Base-by-base conservation (phyloP, 768 basidiomycete species). In the Amanita thiersii region DNA sequence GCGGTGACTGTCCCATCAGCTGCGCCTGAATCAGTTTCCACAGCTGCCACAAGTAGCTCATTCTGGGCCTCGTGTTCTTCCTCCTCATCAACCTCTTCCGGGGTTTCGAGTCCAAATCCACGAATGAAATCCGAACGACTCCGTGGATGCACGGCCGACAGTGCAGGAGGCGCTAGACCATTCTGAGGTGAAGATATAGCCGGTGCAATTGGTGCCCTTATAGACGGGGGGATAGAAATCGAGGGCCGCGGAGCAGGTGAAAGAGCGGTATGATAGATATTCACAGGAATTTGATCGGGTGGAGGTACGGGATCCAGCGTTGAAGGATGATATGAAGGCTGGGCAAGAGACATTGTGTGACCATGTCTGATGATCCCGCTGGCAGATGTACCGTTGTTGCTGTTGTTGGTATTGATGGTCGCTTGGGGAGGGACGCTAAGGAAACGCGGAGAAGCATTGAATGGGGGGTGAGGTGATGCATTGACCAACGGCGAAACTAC, bases 71-170 rank as follows among this genome's bases (percentile, higher is more conserved):
- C 56, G 12, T 56, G 64, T 37, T 73, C 70, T 37, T 72, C 74
- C 45, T 68, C 70, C 30, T 73, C 73, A 50, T 86, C 85, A 26
- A 73, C 79, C 52, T 87, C 86, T 45, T 85, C 79, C 2, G 85
- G 79, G 44, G 79, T 75, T 47, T 90, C 86, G 43, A 91, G 54
- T 8, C 87, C 86, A 60, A 90, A 91, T 4, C 87, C 87, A 46
- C 81, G 72, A 37, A 63, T 60, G 54, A 89, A 91, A 57, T 91
- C 86, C 3, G 82, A 76, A 25, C 77, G 69, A 32, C 69, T 79
- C 43, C 72, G 63, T 5, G 72, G 67, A 14, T 68, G 68, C 17
- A 69, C 66, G 32, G 70, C 51, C 26, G 68, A 57, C 43, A 68
- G 47, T 37, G 67, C 50, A 8, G 69, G 70, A 20, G 73, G 67